Percentiles rank a stretch among this genome's conserved stretches.
Evolutionary conservation across 2,329 filamentous ascomycete species (phyloP).

Genomic region (Xylaria sp.): DNA sequence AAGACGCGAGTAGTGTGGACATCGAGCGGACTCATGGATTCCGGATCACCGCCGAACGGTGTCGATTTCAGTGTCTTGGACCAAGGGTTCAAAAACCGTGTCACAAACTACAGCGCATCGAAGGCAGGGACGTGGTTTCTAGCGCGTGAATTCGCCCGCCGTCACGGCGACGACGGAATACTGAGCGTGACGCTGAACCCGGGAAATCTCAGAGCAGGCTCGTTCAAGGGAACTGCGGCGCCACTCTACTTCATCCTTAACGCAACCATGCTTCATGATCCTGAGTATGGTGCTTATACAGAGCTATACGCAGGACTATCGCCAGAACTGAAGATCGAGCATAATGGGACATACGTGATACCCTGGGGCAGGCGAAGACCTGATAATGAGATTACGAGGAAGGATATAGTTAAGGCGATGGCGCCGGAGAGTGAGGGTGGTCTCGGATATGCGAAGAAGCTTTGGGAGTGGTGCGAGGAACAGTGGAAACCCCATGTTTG

Average conservation of each 20-base stretch:
- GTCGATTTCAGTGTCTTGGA: constrained; percentile 46
- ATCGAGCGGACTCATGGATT: constrained; percentile 47
- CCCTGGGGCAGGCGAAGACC: constrained; percentile 39
- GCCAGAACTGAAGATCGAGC: constrained; percentile 38
- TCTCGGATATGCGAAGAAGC: constrained; percentile 40
- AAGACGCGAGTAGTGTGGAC: constrained; percentile 42
- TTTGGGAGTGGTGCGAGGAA: constrained; percentile 48
- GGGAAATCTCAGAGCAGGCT: constrained; percentile 49
- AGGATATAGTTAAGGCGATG: constrained; percentile 48
- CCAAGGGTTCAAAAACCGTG: constrained; percentile 39
- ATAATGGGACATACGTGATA: constrained; percentile 35
- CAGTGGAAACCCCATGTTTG: constrained; percentile 27
- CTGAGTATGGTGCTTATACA: constrained; percentile 39
- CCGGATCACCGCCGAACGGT: constrained; percentile 43
- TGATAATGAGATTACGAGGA: constrained; percentile 37
- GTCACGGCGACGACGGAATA: constrained; percentile 35
- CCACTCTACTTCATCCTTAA: constrained; percentile 29
- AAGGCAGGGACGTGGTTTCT: constrained; percentile 53
- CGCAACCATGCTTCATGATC: constrained; percentile 29
- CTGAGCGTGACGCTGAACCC: constrained; percentile 50
- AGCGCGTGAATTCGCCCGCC: constrained; percentile 47
- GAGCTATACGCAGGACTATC: constrained; percentile 39
- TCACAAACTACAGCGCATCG: constrained; percentile 48
- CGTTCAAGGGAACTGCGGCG: constrained; percentile 36
- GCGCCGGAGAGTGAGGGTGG: constrained; percentile 44